Evolutionary conservation across 1,284 basidiomycete species (phyloP).

Genomic region (Puccinia triticina): DNA sequence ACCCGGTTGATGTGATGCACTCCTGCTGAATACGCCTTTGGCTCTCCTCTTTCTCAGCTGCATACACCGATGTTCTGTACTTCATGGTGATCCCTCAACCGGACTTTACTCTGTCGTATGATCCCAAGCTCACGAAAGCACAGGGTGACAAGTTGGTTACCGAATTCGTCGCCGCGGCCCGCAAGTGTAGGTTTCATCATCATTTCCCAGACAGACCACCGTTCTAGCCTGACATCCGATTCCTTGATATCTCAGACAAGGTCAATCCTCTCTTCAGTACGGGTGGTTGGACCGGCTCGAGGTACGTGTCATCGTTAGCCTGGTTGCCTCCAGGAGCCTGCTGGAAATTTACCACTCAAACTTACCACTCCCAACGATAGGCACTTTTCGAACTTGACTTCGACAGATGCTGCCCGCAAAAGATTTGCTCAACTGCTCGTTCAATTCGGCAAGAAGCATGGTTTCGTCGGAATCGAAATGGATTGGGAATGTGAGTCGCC

Average conservation of each 20-base stretch:
- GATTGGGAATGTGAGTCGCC: constrained; percentile 46
- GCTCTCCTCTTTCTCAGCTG: neutral
- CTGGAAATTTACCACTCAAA: too few species aligned
- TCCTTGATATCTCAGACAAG: constrained; percentile 21
- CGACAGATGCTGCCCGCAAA: constrained; percentile 18
- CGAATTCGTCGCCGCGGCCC: constrained; percentile 35
- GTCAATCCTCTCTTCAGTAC: constrained; percentile 27
- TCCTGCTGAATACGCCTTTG: too few species aligned
- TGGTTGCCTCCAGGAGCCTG: neutral
- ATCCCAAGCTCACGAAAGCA: neutral
- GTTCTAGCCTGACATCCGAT: neutral
- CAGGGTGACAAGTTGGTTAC: constrained; percentile 13
- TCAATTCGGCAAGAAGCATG: constrained; percentile 18
- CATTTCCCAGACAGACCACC: neutral
- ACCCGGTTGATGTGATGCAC: constrained; percentile 6
- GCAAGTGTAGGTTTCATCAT: constrained; percentile 1
- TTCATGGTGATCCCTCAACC: constrained; percentile 32
- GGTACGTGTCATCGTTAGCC: neutral
- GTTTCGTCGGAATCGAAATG: constrained; percentile 43
- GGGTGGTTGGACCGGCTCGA: constrained; percentile 48
- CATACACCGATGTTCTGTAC: constrained; percentile 44
- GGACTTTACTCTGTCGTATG: constrained; percentile 1
- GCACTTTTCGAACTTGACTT: constrained; percentile 30
- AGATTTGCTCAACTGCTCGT: constrained; percentile 31
- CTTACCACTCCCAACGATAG: neutral